These are phyloP conservation scores for Tolypocladium inflatum DNA, from an alignment of 2,329 filamentous ascomycete species.

Conservation along the genomic window DNA sequence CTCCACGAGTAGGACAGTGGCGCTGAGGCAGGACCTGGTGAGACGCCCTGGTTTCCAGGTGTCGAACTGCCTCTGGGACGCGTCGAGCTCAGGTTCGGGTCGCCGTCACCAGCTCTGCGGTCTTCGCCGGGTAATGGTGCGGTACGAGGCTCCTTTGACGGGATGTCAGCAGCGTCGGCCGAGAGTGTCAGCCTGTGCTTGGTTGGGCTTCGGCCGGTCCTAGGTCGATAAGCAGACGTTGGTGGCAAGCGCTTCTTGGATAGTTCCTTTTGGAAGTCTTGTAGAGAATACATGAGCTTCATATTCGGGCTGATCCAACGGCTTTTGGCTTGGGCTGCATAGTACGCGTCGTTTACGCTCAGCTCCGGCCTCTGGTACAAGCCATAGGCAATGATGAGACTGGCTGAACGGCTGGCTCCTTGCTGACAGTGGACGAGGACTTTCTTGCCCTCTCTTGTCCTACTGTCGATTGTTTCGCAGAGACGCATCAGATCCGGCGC, in stretches of 20 bases:
- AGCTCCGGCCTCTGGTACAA: slow-evolving; percentile 68
- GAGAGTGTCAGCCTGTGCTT: slow-evolving; percentile 54
- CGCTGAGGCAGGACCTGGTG: slow-evolving; percentile 57
- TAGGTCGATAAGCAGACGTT: slow-evolving; percentile 37
- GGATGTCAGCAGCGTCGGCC: slow-evolving; percentile 44
- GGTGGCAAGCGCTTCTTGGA: slow-evolving; percentile 37
- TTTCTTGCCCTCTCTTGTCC: slow-evolving; percentile 63
- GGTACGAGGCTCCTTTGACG: slow-evolving; percentile 47
- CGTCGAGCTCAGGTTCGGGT: slow-evolving; percentile 29
- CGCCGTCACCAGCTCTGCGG: slow-evolving; percentile 27
- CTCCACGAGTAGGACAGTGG: slow-evolving; percentile 54
- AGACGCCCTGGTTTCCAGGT: slow-evolving; percentile 38
- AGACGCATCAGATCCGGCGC: slow-evolving; percentile 65
- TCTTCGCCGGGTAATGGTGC: slow-evolving; percentile 50
- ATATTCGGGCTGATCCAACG: slow-evolving; percentile 88
- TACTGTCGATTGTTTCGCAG: slow-evolving; percentile 66
- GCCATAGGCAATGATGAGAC: slow-evolving; percentile 78
- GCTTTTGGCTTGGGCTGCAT: slow-evolving; percentile 70
- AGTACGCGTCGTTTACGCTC: slow-evolving; percentile 75
- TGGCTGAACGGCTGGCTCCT: slow-evolving; percentile 75
- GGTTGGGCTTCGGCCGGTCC: slow-evolving; percentile 43
- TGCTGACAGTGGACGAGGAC: slow-evolving; percentile 81
- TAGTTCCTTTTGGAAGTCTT: slow-evolving; percentile 65
- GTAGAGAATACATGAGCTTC: slow-evolving; percentile 82
- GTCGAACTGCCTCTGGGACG: slow-evolving; percentile 45